phyloP scores from a whole-genome alignment of 768 basidiomycete genomes.

The Daedalea quercina region DNA sequence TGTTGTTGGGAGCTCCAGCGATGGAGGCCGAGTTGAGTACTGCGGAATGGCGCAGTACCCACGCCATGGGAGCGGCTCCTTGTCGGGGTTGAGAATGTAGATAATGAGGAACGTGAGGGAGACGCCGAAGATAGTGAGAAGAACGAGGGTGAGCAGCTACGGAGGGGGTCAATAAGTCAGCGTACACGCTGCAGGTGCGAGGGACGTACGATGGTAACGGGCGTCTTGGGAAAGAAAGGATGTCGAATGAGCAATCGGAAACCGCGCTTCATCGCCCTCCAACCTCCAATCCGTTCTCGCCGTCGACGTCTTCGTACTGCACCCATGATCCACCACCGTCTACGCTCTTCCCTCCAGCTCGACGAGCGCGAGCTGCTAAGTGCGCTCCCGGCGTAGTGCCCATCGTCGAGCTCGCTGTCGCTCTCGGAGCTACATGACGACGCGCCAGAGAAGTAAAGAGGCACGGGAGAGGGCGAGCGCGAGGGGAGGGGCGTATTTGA shows the following conservation, averaged over 20 bases:
- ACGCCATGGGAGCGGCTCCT: conserved; percentile 90
- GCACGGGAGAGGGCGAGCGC: conserved; percentile 52
- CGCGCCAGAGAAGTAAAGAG: conserved; percentile 41
- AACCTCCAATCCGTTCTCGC: conserved; percentile 35
- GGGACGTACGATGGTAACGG: conserved; percentile 67
- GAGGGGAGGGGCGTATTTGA: conserved; percentile 52
- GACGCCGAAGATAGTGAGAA: conserved; percentile 76
- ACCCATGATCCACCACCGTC: conserved; percentile 47
- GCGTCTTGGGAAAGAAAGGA: conserved; percentile 74
- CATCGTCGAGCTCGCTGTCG: conserved; percentile 39
- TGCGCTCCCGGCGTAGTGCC: conserved; percentile 11
- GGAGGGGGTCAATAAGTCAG: background rate
- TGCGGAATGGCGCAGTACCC: conserved; percentile 80
- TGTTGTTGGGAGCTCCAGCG: conserved; percentile 32
- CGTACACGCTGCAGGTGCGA: background rate
- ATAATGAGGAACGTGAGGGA: conserved; percentile 83
- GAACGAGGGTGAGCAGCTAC: conserved; percentile 63
- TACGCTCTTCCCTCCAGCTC: background rate
- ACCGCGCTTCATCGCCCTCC: conserved; percentile 48
- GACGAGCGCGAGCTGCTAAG: conserved; percentile 19
- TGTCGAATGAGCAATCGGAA: conserved; percentile 54
- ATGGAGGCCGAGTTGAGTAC: conserved; percentile 36
- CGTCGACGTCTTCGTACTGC: conserved; percentile 42
- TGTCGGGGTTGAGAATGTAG: conserved; percentile 93
- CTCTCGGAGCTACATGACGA: conserved; percentile 55